Evolutionary conservation across 2,329 filamentous ascomycete species (phyloP), one percentile per base, ranked within the genome.

Genomic region (Trichothecium sympodiale): DNA sequence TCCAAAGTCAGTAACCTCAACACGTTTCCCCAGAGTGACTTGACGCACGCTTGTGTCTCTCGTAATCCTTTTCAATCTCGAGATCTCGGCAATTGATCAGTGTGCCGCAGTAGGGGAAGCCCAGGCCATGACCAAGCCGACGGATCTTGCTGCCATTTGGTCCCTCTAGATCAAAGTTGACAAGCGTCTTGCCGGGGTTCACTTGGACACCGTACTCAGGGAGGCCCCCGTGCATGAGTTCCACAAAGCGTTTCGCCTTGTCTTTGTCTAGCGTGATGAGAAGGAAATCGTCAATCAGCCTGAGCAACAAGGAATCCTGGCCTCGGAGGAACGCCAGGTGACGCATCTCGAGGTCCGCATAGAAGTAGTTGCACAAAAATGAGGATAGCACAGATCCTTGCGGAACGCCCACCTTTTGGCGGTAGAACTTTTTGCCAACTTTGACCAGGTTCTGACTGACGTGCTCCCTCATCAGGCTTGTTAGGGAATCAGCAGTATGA

Each of bases 301-400:
- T 73, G 35, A 96, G 57, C 7, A 98, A 64, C 3, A 95, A 57
- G 33, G 73, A 80, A 25, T 80, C 63, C 9, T 51, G 38, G 1
- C 41, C 41, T 8, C 59, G 50, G 13, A 91, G 58, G 50, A 95
- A 96, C 0, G 50, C 52, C 3, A 96, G 64, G 12, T 80, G 63
- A 17, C 77, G 67, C 6, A 60, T 59, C 56, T 98, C 91, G 2
- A 96, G 71, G 42, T 91, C 78, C 5, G 84, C 88, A 52, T 98
- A 98, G 56, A 96, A 95, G 59, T 94, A 89, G 58, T 87, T 96
- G 65, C 91, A 96, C 5, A 98, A 67, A 29, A 87, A 67, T 30
- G 81, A 83, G 0, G 88, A 95, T 5, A 98, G 55, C 2, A 95
- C 72, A 0, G 88, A 95, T 7, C 91, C 91, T 55, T 98, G 91